phyloP scores from a whole-genome alignment of 1,284 basidiomycete genomes.

The Irpex sp. region DNA sequence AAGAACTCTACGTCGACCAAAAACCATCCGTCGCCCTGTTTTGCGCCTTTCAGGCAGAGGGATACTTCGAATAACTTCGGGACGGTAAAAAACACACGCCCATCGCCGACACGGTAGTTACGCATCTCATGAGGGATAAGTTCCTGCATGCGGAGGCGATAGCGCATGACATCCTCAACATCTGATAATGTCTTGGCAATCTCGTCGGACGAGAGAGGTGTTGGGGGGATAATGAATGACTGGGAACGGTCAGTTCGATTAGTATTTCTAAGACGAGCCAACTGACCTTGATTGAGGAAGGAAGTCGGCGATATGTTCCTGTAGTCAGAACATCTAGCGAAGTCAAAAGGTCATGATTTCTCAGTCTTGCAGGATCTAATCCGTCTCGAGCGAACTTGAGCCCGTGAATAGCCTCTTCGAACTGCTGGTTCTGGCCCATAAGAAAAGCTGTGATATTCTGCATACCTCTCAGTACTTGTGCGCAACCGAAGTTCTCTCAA shows the following conservation, averaged over 20 bases:
- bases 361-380: constrained; percentile 69
- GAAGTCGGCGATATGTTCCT: constrained; percentile 79
- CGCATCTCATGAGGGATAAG: constrained; percentile 76
- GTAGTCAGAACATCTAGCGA: constrained; percentile 84
- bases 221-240: constrained; percentile 65
- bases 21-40: constrained; percentile 75
- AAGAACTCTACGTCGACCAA: constrained; percentile 76
- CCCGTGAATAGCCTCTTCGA: constrained; percentile 65
- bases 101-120: constrained; percentile 66
- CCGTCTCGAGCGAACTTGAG: constrained; percentile 65
- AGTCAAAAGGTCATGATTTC: constrained; percentile 88
- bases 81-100: constrained; percentile 74
- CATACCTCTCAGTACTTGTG: constrained; percentile 3
- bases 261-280: constrained; percentile 11
- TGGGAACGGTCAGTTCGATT: constrained; percentile 25
- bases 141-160: constrained; percentile 71
- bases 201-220: constrained; percentile 64
- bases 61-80: constrained; percentile 75
- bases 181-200: constrained; percentile 63
- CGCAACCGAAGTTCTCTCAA: not conserved
- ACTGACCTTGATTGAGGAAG: constrained; percentile 69
- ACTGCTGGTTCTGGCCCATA: constrained; percentile 79
- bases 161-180: constrained; percentile 75
- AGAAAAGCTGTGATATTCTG: constrained; percentile 84
- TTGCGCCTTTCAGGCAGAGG: constrained; percentile 67